phyloP scores from a whole-genome alignment of 75 land plant genomes.

The Isoetes taiwanensis region DNA sequence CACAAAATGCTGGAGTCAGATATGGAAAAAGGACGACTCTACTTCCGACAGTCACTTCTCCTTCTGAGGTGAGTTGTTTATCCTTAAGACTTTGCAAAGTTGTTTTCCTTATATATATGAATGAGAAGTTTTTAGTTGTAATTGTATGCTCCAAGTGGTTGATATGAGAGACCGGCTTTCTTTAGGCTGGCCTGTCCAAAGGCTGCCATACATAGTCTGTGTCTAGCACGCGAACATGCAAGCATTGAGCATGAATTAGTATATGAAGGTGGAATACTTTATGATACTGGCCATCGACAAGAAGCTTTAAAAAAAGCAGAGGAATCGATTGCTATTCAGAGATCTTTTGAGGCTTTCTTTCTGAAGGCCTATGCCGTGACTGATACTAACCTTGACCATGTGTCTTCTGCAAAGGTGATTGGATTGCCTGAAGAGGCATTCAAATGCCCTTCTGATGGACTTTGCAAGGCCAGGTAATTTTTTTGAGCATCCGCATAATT shows the following conservation, averaged over 20 bases:
- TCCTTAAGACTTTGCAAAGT: too few species aligned
- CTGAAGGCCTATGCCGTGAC: constrained; percentile 95
- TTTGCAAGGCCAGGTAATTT: constrained; percentile 87
- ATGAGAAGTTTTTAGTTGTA: constrained; percentile 3
- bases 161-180: too few species aligned
- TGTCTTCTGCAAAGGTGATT: constrained; percentile 56
- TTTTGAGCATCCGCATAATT: too few species aligned
- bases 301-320: constrained; percentile 84
- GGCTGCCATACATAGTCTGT: constrained; percentile 85
- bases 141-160: neutral
- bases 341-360: constrained; percentile 96
- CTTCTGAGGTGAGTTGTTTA: constrained; percentile 53
- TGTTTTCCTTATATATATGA: neutral
- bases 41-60: constrained; percentile 90
- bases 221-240: constrained; percentile 79
- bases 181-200: constrained; percentile 88
- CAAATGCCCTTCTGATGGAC: constrained; percentile 91
- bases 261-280: constrained; percentile 96
- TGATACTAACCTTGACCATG: constrained; percentile 68
- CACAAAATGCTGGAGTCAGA: constrained; percentile 97
- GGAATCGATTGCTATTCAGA: constrained; percentile 63
- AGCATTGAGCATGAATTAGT: constrained; percentile 72
- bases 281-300: constrained; percentile 90
- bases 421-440: constrained; percentile 84
- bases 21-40: constrained; percentile 75